Conservation (phyloP, 805 yeast species). For the Ogataea pignaliae region DNA sequence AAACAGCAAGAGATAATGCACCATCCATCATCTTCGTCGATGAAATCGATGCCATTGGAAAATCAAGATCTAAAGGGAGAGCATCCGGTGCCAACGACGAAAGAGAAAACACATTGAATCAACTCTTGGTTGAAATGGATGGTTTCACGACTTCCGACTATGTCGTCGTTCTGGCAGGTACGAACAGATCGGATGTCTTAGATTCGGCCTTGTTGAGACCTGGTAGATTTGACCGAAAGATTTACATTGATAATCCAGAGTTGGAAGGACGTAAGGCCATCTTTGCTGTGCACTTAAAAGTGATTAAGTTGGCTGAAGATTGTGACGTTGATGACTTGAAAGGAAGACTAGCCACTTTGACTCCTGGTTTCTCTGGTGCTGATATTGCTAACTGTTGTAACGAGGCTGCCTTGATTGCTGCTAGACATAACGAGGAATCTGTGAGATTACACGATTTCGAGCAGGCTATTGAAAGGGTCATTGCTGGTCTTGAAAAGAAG, state of each 20-base stretch:
- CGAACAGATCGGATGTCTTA: conserved; percentile 86
- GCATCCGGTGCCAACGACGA: conserved; percentile 86
- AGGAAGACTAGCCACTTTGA: conserved; percentile 83
- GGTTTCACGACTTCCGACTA: conserved; percentile 87
- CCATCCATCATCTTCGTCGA: conserved; percentile 90
- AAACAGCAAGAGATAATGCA: conserved; percentile 83
- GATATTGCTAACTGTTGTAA: conserved; percentile 94
- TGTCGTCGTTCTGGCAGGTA: conserved; percentile 91
- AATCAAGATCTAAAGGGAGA: conserved; percentile 63
- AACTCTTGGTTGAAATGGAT: conserved; percentile 92
- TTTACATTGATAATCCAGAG: conserved; percentile 82
- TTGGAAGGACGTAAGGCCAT: conserved; percentile 86
- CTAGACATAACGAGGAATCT: conserved; percentile 60
- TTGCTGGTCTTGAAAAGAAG: conserved; percentile 90
- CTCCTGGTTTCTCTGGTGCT: conserved; percentile 96
- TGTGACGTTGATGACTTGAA: conserved; percentile 55
- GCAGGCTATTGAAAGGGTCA: conserved; percentile 88
- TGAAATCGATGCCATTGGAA: conserved; percentile 96
- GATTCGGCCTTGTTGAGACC: conserved; percentile 91
- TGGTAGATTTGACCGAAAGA: conserved; percentile 90
- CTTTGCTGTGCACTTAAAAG: conserved; percentile 71
- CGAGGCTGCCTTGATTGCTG: conserved; percentile 92
- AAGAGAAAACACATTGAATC: conserved; percentile 89
- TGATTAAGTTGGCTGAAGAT: conserved; percentile 45
- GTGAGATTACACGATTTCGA: conserved; percentile 77